phyloP scores from a whole-genome alignment of 495 filamentous ascomycete genomes.

The Letharia columbiana region DNA sequence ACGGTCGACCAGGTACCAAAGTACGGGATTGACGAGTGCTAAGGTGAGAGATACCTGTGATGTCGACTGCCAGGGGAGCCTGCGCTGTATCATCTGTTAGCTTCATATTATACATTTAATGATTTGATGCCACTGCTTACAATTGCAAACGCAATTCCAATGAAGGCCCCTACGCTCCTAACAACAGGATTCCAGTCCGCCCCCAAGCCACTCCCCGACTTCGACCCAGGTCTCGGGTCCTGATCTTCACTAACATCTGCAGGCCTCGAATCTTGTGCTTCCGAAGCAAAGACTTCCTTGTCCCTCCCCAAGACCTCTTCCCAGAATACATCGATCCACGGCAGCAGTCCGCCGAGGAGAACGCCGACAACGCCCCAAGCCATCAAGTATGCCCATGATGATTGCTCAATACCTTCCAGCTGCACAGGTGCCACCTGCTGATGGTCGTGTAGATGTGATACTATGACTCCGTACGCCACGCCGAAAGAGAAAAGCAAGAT shows the following conservation, averaged over 20 bases:
- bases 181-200: constrained; percentile 76
- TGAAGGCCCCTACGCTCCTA: constrained; percentile 83
- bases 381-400: constrained; percentile 59
- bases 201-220: constrained; percentile 28
- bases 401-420: constrained; percentile 45
- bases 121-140: constrained; percentile 40
- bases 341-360: constrained; percentile 65
- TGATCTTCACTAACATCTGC: constrained; percentile 23
- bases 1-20: constrained; percentile 95
- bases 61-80: constrained; percentile 86
- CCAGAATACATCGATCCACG: constrained; percentile 72
- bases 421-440: constrained; percentile 51
- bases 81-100: constrained; percentile 45
- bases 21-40: constrained; percentile 81
- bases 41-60: constrained; percentile 87
- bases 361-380: constrained; percentile 81
- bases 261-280: constrained; percentile 1
- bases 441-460: constrained; percentile 72
- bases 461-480: constrained; percentile 72
- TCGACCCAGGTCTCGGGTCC: constrained; percentile 29
- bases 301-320: constrained; percentile 29
- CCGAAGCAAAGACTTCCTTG: constrained; percentile 18
- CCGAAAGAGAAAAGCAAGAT: constrained; percentile 72
- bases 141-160: constrained; percentile 95
- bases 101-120: constrained; percentile 5